Evolutionary conservation across 306 rosid genomes (phyloP), one percentile per base, ranked within the genome.

Genomic region (Lathyrus sativus): DNA sequence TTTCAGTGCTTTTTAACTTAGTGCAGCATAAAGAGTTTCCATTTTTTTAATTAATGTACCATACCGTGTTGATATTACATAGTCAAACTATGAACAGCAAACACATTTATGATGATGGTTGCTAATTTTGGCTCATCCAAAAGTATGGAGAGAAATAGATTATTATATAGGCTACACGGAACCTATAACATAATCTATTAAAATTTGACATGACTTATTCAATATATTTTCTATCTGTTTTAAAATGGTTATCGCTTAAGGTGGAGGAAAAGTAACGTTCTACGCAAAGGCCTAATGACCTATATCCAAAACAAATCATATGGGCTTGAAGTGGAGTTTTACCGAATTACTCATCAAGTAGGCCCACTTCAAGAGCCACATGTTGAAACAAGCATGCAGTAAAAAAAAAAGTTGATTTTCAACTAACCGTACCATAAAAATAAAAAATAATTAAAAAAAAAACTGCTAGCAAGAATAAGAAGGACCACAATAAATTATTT

Each of bases 21-120:
- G 62, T 51, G 80, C 14, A 41, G 54, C 24, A 43, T 74, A 60
- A 15, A 58, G 28, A 42, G 14, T 57, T 74, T 62, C 41, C 3
- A 19, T 42, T 64, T 38, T 19, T 68, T 14, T n/a, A 49, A 48
- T 42, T 13, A 46, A 26, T 59, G 61, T 41, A 67, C 56, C 3
- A 11, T 67, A 67, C 56, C 3, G 7, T 61, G 50, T 62, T 67
- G n/a, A 15, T 67, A 24, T 29, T 46, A 38, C 39, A 11, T 55
- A 65, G 63, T 64, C 76, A 70, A 79, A 69, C 73, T 17, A 17
- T 41, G 15, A 38, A 17, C 46, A 60, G 26, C n/a, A 60, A 60
- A 33, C 24, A 45, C 24, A 62, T 6, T 5, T 6, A 33, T 33
- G 4, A 33, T 6, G 9, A 35, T 35, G 39, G 38, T 8, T 35